Base-by-base conservation (phyloP, 441 rosid species). In the Euphorbia corollata region DNA sequence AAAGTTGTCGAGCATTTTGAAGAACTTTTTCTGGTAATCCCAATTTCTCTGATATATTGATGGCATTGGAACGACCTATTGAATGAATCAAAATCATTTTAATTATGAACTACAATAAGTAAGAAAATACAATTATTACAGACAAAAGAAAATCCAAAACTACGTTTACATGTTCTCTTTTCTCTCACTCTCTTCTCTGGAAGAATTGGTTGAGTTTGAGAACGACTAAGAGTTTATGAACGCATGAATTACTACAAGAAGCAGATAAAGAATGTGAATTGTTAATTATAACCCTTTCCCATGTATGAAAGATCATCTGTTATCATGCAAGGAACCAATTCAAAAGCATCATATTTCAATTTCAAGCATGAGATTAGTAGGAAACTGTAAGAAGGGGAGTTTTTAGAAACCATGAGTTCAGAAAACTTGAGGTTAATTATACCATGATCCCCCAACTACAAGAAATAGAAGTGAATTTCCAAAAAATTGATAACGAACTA, bases 31-130 rank as follows among this genome's bases (percentile, higher is more conserved):
- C 58, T 27, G 92, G 87, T 47, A 94, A 79, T 75, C 92, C 96
- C 78, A 91, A 76, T 75, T 90, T 86, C 74, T 85, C 89, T 22
- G 93, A 89, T 72, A 94, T 83, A 79, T 84, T 86, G 70, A 91
- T 89, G 32, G 96, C 99, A 80, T 89, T 91, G 43, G 99, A 93
- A 55, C 89, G 96, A 74, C 99, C 99, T 91, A 68, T 50, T 66
- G 8, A 70, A 63, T 64, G 30, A 74, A 3, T 55, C 9, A 30
- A 48, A 22, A 74, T 63, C 34, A 27, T 24, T 51, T 39, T 67
- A 61, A 65, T 67, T 38, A 54, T 38, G 19, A 68, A 60, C 30
- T 55, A 39, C 41, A 36, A 5, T 36, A 8, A 36, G 41, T 36
- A 7, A 36, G 41, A 36, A 32, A 36, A 36, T 36, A 36, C 9